Percentiles rank a stretch among this genome's conserved stretches.
Conservation (phyloP, 345 rosid species). For the Lenwebbia sp. region DNA sequence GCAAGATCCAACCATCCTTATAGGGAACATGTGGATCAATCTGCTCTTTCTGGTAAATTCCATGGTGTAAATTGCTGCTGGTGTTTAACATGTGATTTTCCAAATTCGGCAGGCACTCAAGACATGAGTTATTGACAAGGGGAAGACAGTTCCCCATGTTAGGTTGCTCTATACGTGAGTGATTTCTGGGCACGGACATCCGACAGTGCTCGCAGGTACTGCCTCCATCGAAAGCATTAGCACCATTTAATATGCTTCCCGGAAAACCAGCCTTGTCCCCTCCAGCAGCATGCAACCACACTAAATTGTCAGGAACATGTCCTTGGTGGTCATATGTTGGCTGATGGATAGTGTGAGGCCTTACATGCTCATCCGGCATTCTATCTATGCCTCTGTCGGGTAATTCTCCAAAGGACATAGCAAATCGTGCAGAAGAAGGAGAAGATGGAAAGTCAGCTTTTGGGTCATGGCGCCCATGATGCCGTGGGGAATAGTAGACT, state of each 20-base stretch:
- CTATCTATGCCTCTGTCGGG: slow-evolving; percentile 55
- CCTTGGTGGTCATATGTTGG: slow-evolving; percentile 33
- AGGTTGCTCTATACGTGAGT: slow-evolving; percentile 51
- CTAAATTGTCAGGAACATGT: slow-evolving; percentile 51
- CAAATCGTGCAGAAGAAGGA: slow-evolving; percentile 65
- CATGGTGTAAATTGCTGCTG: slow-evolving; percentile 46
- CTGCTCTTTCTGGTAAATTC: slow-evolving; percentile 41
- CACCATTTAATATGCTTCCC: slow-evolving; percentile 53
- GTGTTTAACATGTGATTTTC: slow-evolving; percentile 45
- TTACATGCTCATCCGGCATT: slow-evolving; percentile 54
- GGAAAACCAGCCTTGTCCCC: slow-evolving; percentile 71
- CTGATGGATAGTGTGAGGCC: slow-evolving; percentile 53
- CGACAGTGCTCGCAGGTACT: slow-evolving; percentile 57
- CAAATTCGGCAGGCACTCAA: slow-evolving; percentile 45
- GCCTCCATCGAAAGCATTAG: slow-evolving; percentile 51
- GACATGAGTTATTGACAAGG: slow-evolving; percentile 12
- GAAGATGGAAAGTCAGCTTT: slow-evolving; percentile 71
- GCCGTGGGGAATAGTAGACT: slow-evolving; percentile 79
- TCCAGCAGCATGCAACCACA: slow-evolving; percentile 62
- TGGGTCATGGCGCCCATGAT: slow-evolving; percentile 67
- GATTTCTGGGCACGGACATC: slow-evolving; percentile 44
- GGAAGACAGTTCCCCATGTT: slow-evolving; percentile 46
- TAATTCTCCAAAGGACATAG: slow-evolving; percentile 55
- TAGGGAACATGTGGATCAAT: slow-evolving; percentile 30
- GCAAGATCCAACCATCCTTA: slow-evolving; percentile 64